These are phyloP conservation scores for Marasmius fiardii DNA, from an alignment of 1,284 basidiomycete genomes.

Conservation along the genomic window DNA sequence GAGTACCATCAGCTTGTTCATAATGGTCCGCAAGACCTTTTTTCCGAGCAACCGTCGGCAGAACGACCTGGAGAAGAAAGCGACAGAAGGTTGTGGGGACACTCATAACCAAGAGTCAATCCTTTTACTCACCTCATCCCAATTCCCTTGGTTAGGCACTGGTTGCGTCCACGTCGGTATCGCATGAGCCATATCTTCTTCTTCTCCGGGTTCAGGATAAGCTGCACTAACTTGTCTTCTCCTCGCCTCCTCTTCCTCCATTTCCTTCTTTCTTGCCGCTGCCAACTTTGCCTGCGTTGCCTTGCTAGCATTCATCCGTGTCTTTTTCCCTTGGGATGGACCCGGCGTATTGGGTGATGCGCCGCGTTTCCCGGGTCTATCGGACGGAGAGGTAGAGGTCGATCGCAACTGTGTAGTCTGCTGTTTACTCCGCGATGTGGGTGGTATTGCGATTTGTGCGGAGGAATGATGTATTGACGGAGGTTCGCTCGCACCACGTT, in stretches of 20 bases:
- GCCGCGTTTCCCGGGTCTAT: constrained; percentile 16
- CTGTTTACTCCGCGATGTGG: constrained; percentile 12
- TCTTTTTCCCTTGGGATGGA: constrained; percentile 24
- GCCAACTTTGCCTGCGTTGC: constrained; percentile 29
- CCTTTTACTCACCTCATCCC: constrained; percentile 64
- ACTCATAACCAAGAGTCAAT: constrained; percentile 19
- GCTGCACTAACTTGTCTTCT: constrained; percentile 48
- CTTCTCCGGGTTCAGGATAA: constrained; percentile 56
- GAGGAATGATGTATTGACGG: constrained; percentile 23
- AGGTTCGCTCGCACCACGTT: constrained; percentile 29
- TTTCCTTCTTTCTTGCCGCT: constrained; percentile 25
- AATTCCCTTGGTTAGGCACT: constrained; percentile 57
- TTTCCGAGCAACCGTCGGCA: constrained; percentile 75
- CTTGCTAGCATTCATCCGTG: constrained; percentile 27
- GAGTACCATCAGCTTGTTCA: constrained; percentile 59
- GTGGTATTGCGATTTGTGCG: constrained; percentile 16
- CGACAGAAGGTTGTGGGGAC: constrained; percentile 33
- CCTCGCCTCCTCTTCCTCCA: constrained; percentile 26
- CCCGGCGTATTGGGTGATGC: constrained; percentile 20
- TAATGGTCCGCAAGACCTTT: constrained; percentile 71
- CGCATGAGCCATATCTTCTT: constrained; percentile 50
- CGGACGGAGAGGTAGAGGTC: constrained; percentile 11
- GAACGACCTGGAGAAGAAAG: constrained; percentile 41
- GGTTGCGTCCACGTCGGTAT: constrained; percentile 79
- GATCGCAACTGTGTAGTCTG: constrained; percentile 15